Evolutionary conservation across 2,329 filamentous ascomycete genomes (phyloP).

Genomic region (Trichoderma aggressivum): DNA sequence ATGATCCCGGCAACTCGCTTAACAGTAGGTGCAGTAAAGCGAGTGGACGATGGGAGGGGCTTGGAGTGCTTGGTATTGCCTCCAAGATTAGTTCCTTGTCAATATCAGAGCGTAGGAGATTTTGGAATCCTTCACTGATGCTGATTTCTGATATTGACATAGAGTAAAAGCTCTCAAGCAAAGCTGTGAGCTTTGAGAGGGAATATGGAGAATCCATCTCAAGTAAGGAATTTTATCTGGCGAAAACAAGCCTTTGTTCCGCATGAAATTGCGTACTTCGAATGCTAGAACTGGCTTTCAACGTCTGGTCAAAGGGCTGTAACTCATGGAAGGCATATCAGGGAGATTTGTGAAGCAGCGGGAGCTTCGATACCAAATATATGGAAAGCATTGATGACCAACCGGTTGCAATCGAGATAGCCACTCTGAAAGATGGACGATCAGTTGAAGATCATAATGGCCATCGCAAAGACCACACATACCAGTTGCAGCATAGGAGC

Average conservation of each 20-base stretch:
- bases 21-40: conserved; percentile 27
- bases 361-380: conserved; percentile 4
- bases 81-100: conserved; percentile 24
- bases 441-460: conserved; percentile 20
- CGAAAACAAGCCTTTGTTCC: neutral
- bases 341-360: neutral
- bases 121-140: conserved; percentile 18
- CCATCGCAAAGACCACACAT: conserved; percentile 23
- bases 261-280: neutral
- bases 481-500: conserved; percentile 22
- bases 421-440: neutral
- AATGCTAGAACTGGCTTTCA: neutral
- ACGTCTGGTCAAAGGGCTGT: neutral
- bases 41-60: conserved; percentile 26
- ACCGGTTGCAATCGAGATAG: neutral
- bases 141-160: conserved; percentile 22
- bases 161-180: conserved; percentile 24
- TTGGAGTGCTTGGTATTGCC: conserved; percentile 23
- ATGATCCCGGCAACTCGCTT: conserved; percentile 27
- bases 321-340: neutral
- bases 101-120: conserved; percentile 8
- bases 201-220: conserved; percentile 19
- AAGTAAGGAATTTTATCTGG: neutral
- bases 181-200: conserved; percentile 15
- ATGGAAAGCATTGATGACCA: neutral